These are phyloP conservation scores for Stereocaulon alpinum DNA, from an alignment of 495 filamentous ascomycete species.

Conservation along the genomic window DNA sequence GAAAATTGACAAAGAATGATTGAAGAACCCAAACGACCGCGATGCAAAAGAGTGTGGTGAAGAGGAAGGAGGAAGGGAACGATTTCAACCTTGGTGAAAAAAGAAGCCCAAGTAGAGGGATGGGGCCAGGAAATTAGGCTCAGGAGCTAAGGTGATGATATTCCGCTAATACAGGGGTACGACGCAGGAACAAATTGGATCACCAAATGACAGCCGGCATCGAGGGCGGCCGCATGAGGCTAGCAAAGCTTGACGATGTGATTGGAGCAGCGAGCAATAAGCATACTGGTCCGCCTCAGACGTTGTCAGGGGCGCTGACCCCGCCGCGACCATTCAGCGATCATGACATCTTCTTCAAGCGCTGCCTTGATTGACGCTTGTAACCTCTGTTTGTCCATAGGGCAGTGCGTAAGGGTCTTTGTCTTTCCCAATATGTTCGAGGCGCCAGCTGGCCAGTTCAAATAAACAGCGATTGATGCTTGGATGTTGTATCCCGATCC, in stretches of 20 bases:
- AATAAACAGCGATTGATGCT: neutral
- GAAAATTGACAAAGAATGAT: slow-evolving; percentile 25
- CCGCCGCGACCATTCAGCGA: slow-evolving; percentile 1
- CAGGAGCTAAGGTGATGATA: neutral
- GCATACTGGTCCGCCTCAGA: neutral
- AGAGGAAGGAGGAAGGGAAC: neutral
- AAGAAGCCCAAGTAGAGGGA: slow-evolving; percentile 4
- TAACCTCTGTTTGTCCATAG: neutral
- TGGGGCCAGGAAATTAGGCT: slow-evolving; percentile 8
- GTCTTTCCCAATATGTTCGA: neutral
- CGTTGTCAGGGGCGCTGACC: neutral
- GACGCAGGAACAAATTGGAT: slow-evolving; percentile 16
- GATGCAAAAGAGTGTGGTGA: slow-evolving; percentile 18
- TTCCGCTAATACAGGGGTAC: slow-evolving; percentile 7
- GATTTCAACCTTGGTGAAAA: neutral
- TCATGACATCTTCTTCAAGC: neutral
- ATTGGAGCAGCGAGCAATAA: slow-evolving; percentile 6
- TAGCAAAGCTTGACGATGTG: neutral
- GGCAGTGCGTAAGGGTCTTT: neutral
- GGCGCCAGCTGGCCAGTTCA: neutral
- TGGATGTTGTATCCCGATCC: neutral
- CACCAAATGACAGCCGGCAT: slow-evolving; percentile 1
- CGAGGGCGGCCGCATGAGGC: slow-evolving; percentile 11
- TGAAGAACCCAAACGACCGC: slow-evolving; percentile 20
- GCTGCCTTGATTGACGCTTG: neutral